Conservation (phyloP, 805 yeast genomes). For the Candida sanyiensis region DNA sequence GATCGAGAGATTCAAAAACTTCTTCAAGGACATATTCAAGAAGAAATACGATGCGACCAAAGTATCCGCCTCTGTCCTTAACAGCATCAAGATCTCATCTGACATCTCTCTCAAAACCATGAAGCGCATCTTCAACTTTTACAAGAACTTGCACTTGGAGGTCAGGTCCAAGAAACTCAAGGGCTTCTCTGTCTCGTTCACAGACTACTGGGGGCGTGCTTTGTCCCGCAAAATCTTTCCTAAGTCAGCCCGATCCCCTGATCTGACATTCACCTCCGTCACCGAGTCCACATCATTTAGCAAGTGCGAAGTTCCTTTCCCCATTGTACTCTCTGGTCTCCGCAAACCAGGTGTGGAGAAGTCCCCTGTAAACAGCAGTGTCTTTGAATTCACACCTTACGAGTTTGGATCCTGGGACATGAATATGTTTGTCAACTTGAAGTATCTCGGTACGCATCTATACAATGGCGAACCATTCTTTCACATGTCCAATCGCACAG, state of each 20-base stretch:
- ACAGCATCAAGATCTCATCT: conserved; percentile 18
- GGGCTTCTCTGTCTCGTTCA: conserved; percentile 53
- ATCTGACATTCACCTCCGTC: conserved; percentile 36
- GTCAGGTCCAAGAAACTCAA: conserved; percentile 45
- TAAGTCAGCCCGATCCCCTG: conserved; percentile 29
- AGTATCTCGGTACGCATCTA: conserved; percentile 47
- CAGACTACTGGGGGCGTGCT: conserved; percentile 69
- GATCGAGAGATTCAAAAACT: conserved; percentile 19
- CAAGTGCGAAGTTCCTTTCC: conserved; percentile 42
- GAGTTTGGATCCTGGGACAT: conserved; percentile 70
- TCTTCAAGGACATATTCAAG: conserved; percentile 25
- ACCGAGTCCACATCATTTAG: conserved; percentile 33
- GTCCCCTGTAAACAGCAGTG: conserved; percentile 33
- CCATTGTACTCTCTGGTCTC: conserved; percentile 37
- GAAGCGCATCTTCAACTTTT: conserved; percentile 38
- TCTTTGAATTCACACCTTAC: conserved; percentile 56
- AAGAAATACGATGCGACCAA: conserved; percentile 19
- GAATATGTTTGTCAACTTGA: conserved; percentile 42
- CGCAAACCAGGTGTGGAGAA: conserved; percentile 32
- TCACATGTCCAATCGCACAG: conserved; percentile 23
- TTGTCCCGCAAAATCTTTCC: conserved; percentile 43
- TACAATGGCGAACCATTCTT: conserved; percentile 36
- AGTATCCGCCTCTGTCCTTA: conserved; percentile 15
- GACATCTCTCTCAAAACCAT: conserved; percentile 25
- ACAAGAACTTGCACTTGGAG: conserved; percentile 47